Percentiles rank a stretch among this genome's conserved stretches.
phyloP scores from a whole-genome alignment of 1,139 yeast species.

The Kluyveromyces marxianus region DNA sequence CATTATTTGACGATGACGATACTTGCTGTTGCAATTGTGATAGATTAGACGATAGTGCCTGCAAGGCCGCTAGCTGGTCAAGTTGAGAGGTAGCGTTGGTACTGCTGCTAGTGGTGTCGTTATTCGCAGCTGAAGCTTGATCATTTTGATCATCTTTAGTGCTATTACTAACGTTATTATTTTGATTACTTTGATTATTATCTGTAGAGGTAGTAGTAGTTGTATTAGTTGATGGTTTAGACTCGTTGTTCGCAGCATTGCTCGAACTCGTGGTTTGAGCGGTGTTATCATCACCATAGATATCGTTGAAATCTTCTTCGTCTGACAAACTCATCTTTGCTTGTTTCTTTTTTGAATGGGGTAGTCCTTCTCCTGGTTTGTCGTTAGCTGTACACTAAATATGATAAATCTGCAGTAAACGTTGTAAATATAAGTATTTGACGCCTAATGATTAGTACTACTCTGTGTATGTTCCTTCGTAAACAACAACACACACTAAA shows the following conservation, averaged over 20 bases:
- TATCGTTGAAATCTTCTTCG: slow-evolving; percentile 84
- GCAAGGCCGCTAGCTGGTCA: slow-evolving; percentile 30
- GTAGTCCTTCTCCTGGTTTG: not conserved
- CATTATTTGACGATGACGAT: slow-evolving; percentile 10
- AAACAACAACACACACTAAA: not conserved
- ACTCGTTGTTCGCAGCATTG: slow-evolving; percentile 12
- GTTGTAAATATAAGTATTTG: slow-evolving; percentile 2
- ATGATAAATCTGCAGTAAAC: slow-evolving; percentile 2
- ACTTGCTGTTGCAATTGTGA: slow-evolving; percentile 17
- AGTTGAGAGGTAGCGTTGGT: slow-evolving; percentile 18
- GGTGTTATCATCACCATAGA: slow-evolving; percentile 42
- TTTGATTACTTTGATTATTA: not conserved
- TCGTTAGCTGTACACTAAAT: not conserved
- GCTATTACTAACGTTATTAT: not conserved
- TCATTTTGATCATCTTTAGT: not conserved
- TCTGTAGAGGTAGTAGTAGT: not conserved
- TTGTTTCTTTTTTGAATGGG: not conserved
- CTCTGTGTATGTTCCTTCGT: not conserved
- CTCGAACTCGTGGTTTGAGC: slow-evolving; percentile 13
- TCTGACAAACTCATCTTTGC: slow-evolving; percentile 40
- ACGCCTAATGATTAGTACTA: not conserved
- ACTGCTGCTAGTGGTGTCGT: not conserved
- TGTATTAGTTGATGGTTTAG: not conserved
- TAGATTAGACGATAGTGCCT: slow-evolving; percentile 28
- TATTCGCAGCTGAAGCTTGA: slow-evolving; percentile 1